These are phyloP conservation scores for Pluteus cervinus DNA, from an alignment of 768 basidiomycete genomes.

Conservation along the genomic window DNA sequence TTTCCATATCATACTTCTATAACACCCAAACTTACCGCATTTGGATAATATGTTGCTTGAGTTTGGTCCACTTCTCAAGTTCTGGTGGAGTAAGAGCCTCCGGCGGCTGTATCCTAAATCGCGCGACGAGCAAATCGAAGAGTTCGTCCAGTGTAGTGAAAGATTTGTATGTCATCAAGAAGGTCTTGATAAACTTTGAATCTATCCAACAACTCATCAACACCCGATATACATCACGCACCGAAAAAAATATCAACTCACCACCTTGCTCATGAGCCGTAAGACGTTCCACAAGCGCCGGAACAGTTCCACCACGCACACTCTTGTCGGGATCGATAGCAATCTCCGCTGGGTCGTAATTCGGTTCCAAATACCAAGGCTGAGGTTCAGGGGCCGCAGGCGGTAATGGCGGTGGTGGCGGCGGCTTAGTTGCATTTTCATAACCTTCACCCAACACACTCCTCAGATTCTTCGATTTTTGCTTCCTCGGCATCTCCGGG, in stretches of 20 bases:
- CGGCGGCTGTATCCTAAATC: conserved; percentile 78
- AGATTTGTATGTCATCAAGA: conserved; percentile 94
- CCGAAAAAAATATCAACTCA: conserved; percentile 26
- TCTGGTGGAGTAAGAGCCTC: conserved; percentile 56
- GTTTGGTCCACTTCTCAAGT: conserved; percentile 69
- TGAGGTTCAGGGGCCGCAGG: conserved; percentile 35
- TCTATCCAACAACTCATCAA: conserved; percentile 35
- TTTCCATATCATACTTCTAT: not conserved
- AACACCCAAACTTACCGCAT: conserved; percentile 55
- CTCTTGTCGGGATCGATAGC: conserved; percentile 79
- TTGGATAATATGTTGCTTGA: conserved; percentile 85
- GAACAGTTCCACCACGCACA: conserved; percentile 81
- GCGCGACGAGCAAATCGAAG: conserved; percentile 71
- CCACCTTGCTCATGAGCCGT: conserved; percentile 89
- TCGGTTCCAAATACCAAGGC: conserved; percentile 85
- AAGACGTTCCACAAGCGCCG: conserved; percentile 81
- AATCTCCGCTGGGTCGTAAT: conserved; percentile 76
- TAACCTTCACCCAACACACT: too few relatives aligned
- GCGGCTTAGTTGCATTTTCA: too few relatives aligned
- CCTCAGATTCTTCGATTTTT: too few relatives aligned
- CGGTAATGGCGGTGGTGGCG: too few relatives aligned
- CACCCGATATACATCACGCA: conserved; percentile 5
- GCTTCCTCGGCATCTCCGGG: too few relatives aligned
- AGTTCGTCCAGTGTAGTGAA: conserved; percentile 83
- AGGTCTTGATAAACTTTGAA: conserved; percentile 76